Evolutionary conservation across 805 yeast genomes (phyloP).

Genomic region (Cyberlindnera bimundalis): DNA sequence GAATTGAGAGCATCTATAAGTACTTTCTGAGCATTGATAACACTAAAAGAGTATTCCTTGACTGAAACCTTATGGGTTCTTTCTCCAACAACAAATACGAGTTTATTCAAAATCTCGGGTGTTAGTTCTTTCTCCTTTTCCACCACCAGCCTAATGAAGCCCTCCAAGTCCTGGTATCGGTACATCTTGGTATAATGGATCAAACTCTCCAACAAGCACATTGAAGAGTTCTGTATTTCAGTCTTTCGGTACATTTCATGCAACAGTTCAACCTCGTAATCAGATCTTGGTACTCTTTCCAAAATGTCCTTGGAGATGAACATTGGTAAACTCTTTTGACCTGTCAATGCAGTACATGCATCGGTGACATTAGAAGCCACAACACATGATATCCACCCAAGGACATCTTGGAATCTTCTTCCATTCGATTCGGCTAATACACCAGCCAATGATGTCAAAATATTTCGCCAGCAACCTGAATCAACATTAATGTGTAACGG

Average conservation of each 20-base stretch:
- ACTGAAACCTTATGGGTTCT: slow-evolving; percentile 4
- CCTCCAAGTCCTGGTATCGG: slow-evolving; percentile 7
- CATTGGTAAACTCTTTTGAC: slow-evolving; percentile 34
- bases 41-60: slow-evolving; percentile 10
- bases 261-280: slow-evolving; percentile 15
- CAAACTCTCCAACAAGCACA: slow-evolving; percentile 8
- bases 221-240: not conserved
- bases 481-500: not conserved
- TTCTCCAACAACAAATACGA: slow-evolving; percentile 13
- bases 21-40: slow-evolving; percentile 12
- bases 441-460: slow-evolving; percentile 8
- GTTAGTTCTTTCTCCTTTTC: slow-evolving; percentile 5
- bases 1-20: slow-evolving; percentile 6
- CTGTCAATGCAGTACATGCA: slow-evolving; percentile 34
- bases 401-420: slow-evolving; percentile 11
- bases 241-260: slow-evolving; percentile 5
- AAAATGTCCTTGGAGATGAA: slow-evolving; percentile 38
- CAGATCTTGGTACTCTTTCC: slow-evolving; percentile 30
- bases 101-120: slow-evolving; percentile 7
- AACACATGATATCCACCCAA: slow-evolving; percentile 27
- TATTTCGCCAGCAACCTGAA: slow-evolving; percentile 4
- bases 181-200: slow-evolving; percentile 17
- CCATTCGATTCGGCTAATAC: slow-evolving; percentile 2
- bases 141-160: slow-evolving; percentile 2
- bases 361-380: slow-evolving; percentile 30